Evolutionary conservation across 495 filamentous ascomycete species (phyloP).

Genomic region (Diplogelasinospora grovesii): DNA sequence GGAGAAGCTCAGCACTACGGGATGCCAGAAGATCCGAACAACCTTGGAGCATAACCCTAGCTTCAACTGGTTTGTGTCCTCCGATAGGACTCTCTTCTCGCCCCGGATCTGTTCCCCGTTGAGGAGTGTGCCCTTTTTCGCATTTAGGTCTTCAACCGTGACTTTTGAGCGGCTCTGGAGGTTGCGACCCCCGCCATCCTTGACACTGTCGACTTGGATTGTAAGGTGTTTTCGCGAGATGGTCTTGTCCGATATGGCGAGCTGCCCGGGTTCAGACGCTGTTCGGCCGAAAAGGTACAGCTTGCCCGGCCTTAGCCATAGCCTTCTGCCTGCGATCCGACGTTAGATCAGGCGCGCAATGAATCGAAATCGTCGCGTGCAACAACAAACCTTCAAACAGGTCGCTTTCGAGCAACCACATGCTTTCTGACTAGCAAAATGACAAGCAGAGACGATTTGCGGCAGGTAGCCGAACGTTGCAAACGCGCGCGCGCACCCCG

Average conservation of each 20-base stretch:
- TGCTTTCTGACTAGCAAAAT: slow-evolving; percentile 22
- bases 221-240: slow-evolving; percentile 88
- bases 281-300: slow-evolving; percentile 72
- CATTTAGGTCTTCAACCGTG: slow-evolving; percentile 60
- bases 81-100: slow-evolving; percentile 42
- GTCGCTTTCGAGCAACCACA: slow-evolving; percentile 58
- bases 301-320: slow-evolving; percentile 80
- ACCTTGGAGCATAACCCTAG: slow-evolving; percentile 57
- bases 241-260: slow-evolving; percentile 60
- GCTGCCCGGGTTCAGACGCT: slow-evolving; percentile 46
- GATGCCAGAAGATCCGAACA: slow-evolving; percentile 70
- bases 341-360: background rate
- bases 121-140: slow-evolving; percentile 73
- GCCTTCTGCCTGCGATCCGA: slow-evolving; percentile 50
- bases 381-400: slow-evolving; percentile 39
- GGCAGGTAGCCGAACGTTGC: too few species aligned
- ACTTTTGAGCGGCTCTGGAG: slow-evolving; percentile 57
- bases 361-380: background rate
- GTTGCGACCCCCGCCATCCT: slow-evolving; percentile 57
- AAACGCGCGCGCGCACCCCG: too few species aligned
- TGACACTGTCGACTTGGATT: slow-evolving; percentile 61
- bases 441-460: too few species aligned
- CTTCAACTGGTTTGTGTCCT: slow-evolving; percentile 56
- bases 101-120: slow-evolving; percentile 64
- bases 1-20: slow-evolving; percentile 74